Base-by-base conservation (phyloP, 768 basidiomycete genomes). In the Suillus plorans region DNA sequence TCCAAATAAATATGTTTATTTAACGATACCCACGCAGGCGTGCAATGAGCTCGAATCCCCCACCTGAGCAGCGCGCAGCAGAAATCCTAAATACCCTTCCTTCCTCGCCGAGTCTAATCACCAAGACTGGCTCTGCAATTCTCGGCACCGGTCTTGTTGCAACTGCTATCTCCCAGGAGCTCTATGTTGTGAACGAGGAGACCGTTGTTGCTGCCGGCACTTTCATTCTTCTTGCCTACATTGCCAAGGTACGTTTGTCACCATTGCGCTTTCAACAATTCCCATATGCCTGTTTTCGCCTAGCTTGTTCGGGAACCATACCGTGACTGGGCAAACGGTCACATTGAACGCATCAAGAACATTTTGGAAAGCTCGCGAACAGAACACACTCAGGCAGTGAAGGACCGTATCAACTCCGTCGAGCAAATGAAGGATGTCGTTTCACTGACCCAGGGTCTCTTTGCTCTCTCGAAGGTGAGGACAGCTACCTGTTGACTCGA, bases 171-270 rank as follows among this genome's bases (percentile, higher is more conserved):
- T 97, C 95, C 16, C 92, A 95, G 75, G 96, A 99, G 80, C 88
- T 99, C 60, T 98, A 98, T 74, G 97, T 99, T 66, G 87, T 97
- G 73, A 97, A 97, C 77, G 96, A 98, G 78, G 97, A 99, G 83
- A 89, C 92, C 28, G 89, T 98, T 68, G 84, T 99, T 55, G 87
- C 93, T 42, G 83, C 89, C 45, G 95, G 93, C 28, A 92, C 91
- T 70, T 80, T 91, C 68, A 89, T 96, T 66, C 87, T 97, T 72
- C 86, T 94, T 69, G 84, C 87, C 55, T 91, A 89, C 76, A 83
- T 97, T 71, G 94, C 86, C 72, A 90, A 89, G 86, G 92, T 90
- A 76, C 64, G 85, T 78, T 34, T 20, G 34, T 42, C n/a, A 7
- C 39, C 34, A 22, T 63, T 49, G 28, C 50, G 20, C 41, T 53